A percentile compares a stretch with the other conserved stretches of the same genome.
Evolutionary conservation across 2,329 filamentous ascomycete species (phyloP).

Genomic region (Cordyceps javanica): DNA sequence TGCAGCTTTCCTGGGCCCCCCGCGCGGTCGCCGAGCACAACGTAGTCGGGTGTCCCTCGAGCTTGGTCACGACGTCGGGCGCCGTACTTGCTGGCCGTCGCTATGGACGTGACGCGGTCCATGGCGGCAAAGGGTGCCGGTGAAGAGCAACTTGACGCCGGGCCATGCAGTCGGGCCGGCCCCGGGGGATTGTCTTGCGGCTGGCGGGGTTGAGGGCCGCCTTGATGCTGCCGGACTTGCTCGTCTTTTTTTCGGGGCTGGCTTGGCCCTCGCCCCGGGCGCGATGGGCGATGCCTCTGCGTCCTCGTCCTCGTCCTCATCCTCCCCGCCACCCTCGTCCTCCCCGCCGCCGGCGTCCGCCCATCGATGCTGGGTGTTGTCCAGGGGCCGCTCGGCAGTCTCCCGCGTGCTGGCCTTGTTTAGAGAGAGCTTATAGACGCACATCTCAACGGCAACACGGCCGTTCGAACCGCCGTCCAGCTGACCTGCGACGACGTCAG

Average conservation of each 20-base stretch:
- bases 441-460: slow-evolving; percentile 2
- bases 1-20: slow-evolving; percentile 10
- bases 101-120: slow-evolving; percentile 11
- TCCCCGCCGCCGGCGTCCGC: background rate
- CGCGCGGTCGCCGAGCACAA: slow-evolving; percentile 6
- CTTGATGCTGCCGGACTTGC: background rate
- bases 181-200: slow-evolving; percentile 9
- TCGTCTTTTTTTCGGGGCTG: background rate
- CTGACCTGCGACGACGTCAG: background rate
- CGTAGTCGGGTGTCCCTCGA: slow-evolving; percentile 13
- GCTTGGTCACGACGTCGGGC: slow-evolving; percentile 11
- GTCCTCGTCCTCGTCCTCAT: background rate
- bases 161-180: slow-evolving; percentile 2
- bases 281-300: background rate
- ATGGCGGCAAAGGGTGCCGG: slow-evolving; percentile 10
- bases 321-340: background rate
- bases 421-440: slow-evolving; percentile 1
- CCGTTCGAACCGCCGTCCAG: slow-evolving; percentile 1
- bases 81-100: slow-evolving; percentile 8
- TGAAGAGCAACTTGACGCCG: slow-evolving; percentile 10
- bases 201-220: background rate
- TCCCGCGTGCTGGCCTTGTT: background rate
- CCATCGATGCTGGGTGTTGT: background rate
- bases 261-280: background rate
- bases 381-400: background rate